These are phyloP conservation scores for Neospora caninum DNA, from an alignment of 169 alveolate species.

Conservation along the genomic window DNA sequence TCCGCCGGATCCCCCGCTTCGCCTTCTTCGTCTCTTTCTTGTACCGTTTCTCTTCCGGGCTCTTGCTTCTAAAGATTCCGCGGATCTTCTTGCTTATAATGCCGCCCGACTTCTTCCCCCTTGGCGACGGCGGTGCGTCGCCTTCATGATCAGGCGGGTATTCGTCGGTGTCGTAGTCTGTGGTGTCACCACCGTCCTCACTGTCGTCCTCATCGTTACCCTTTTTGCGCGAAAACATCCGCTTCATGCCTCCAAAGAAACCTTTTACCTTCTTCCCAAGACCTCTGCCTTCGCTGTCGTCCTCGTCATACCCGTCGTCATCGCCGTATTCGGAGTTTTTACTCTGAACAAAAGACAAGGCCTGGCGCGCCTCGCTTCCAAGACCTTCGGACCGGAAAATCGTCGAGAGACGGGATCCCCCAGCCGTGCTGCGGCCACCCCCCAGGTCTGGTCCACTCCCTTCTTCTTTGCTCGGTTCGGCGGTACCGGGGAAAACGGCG, in stretches of 20 bases:
- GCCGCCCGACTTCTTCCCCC: neutral
- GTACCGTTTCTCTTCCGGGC: neutral
- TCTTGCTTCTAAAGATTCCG: neutral
- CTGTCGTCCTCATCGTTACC: neutral
- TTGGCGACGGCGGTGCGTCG: neutral
- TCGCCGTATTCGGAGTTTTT: neutral
- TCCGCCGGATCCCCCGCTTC: neutral
- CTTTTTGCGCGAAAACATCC: neutral
- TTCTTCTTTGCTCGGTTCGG: neutral
- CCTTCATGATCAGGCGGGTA: neutral
- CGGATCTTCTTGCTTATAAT: neutral
- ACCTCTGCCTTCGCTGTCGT: neutral
- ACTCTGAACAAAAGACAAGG: neutral
- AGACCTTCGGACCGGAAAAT: neutral
- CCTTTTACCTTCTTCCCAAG: neutral
- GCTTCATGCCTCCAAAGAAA: neutral
- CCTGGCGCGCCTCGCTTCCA: neutral
- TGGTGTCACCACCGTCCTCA: neutral
- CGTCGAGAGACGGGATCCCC: neutral
- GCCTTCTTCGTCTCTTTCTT: neutral
- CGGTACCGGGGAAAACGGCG: neutral
- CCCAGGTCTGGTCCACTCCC: neutral
- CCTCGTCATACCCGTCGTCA: neutral
- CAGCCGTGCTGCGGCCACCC: neutral
- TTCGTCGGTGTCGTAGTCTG: neutral